Base-by-base conservation (phyloP, 2,329 filamentous ascomycete species). In the Fusarium sp. region DNA sequence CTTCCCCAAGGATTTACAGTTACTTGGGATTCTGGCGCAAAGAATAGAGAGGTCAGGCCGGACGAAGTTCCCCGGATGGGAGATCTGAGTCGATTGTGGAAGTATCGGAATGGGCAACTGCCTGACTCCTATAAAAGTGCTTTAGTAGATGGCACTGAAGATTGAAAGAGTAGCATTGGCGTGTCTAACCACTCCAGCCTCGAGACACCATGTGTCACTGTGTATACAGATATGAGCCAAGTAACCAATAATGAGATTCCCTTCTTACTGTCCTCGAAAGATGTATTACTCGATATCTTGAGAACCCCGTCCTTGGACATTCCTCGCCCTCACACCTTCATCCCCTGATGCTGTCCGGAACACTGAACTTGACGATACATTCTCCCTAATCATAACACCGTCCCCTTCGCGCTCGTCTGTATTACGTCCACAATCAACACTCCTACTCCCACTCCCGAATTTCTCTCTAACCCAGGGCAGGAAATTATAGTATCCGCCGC, bases 401-500 rank as follows among this genome's bases (percentile, higher is more conserved):
- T 29, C 53, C 6, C 20, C 48, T 9, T 2, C 25, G 18, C 29
- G 27, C 47, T 48, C 61, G 0, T 5, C 73, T 27, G 84, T 79
- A 64, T 86, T 82, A 5, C 5, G 18, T 12, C 46, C 58, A 2
- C 24, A 61, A 4, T 41, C 48, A 10, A 4, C 22, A 25, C 29
- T 45, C 54, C 64, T 73, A 4, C 12, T 8, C 7, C 40, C 51
- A 2, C 27, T 24, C 9, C 49, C 29, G 8, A 58, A 68, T 38
- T 60, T 55, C 58, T 61, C 74, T 11, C 32, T 66, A 18, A 57
- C 30, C 70, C 88, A 90, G 3, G 90, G 89, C 15, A 83, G 57
- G 5, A 92, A 76, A 69, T 91, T 91, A 73, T 88, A 91, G 65
- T 90, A 90, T 3, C 84, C 88, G 1, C 90, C 90, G 62, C 86